Base-by-base conservation (phyloP, 371 early-diverging fungal species). In the Mortierella sp. region DNA sequence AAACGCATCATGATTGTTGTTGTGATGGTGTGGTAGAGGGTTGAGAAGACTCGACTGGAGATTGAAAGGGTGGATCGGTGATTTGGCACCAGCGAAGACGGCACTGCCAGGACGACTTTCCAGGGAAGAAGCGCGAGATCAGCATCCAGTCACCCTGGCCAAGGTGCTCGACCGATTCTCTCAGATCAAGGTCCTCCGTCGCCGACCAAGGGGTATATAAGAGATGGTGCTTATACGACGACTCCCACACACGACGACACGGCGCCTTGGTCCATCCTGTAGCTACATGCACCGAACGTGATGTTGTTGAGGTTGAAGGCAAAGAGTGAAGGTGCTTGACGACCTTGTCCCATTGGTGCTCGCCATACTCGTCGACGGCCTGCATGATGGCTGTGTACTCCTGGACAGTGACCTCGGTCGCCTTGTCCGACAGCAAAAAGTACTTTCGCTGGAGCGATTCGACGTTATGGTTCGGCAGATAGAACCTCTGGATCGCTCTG, bases 51-150 rank as follows among this genome's bases (percentile, higher is more conserved):
- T 29, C 39, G 4, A n/a, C 22, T 16, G 61, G 5, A 24, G 53
- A 2, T 52, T 24, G 31, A 13, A 39, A 50, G 45, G 9, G 39
- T 22, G 44, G 78, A 16, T 80, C 81, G 3, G 73, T 76, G 68
- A 80, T 19, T 41, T 76, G 73, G 47, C 84, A 83, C 84, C 84
- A 83, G 6, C 84, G 84, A 1, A 83, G 79, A 9, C 79, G 84
- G 52, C 84, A 83, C 24, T 79, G 75, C 84, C 84, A 83, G 14
- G 73, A 47, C 3, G 79, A 66, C 37, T 78, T 78, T 45, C 73
- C 84, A 43, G 84, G 84, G 73, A 83, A 83, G 64, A 79, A 83
- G 31, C 79, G 76, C 11, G 76, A 64, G 41, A 76, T 69, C 0
- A 66, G 14, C 6, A 64, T 19, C 84, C 84, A 83, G 43, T 79